These are phyloP conservation scores for Eimeria falciformis DNA, from an alignment of 169 alveolate species.

Conservation along the genomic window DNA sequence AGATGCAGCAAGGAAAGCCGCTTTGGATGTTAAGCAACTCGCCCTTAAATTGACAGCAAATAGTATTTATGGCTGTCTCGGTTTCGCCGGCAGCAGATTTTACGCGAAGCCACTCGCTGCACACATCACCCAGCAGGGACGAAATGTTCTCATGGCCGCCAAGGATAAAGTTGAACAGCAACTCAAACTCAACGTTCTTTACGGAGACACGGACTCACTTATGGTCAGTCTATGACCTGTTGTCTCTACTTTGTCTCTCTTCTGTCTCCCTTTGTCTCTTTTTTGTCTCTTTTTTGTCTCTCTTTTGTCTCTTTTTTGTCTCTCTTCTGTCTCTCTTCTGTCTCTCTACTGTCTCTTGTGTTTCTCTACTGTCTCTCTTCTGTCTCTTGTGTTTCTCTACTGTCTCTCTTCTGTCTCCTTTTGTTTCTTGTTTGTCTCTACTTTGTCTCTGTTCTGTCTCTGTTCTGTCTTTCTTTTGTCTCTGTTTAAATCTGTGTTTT, in stretches of 20 bases:
- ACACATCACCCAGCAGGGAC: constrained; percentile 96
- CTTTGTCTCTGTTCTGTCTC: too few species aligned
- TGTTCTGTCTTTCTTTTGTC: too few species aligned
- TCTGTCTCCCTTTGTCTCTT: not conserved
- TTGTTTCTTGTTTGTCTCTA: too few species aligned
- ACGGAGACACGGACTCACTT: constrained; percentile 99
- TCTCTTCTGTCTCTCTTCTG: too few species aligned
- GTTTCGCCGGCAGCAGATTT: constrained; percentile 97
- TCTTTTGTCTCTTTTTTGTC: too few species aligned
- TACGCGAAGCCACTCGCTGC: constrained; percentile 99
- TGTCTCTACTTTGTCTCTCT: not conserved
- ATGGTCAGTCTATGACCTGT: constrained; percentile 88
- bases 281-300: too few species aligned
- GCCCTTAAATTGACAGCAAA: constrained; percentile 99
- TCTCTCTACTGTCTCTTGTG: too few species aligned
- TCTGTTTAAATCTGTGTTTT: too few species aligned
- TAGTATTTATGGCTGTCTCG: constrained; percentile 99
- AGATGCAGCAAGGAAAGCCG: constrained; percentile 87
- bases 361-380: too few species aligned
- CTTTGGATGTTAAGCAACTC: constrained; percentile 94
- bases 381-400: too few species aligned
- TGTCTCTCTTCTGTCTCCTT: too few species aligned
- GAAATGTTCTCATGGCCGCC: constrained; percentile 91
- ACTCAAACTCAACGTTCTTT: constrained; percentile 94
- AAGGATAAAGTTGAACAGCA: constrained; percentile 94